Conservation (phyloP, 148 eudicot species). For the Amaranthus cruentus region DNA sequence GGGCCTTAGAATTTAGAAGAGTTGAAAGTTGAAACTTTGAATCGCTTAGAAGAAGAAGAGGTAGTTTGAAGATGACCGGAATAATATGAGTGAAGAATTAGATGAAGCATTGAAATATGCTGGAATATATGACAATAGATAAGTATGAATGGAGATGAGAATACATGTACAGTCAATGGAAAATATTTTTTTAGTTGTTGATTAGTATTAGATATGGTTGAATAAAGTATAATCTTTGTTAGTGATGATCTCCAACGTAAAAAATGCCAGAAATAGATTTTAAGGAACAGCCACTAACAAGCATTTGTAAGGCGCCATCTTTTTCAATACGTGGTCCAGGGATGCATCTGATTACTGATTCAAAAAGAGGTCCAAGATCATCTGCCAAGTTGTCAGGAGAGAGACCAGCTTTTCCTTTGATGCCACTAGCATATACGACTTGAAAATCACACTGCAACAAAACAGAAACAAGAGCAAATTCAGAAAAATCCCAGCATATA, state of each 20-base stretch:
- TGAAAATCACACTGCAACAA: conserved; percentile 91
- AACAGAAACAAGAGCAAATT: conserved; percentile 4
- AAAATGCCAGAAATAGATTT: conserved; percentile 3
- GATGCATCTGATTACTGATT: conserved; percentile 81
- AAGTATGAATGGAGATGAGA: too few species aligned
- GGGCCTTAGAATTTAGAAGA: too few species aligned
- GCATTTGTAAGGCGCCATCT: conserved; percentile 98
- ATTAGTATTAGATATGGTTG: too few species aligned
- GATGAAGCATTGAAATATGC: background rate
- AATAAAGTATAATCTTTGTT: too few species aligned
- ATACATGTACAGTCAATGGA: background rate
- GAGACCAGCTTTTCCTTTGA: conserved; percentile 90
- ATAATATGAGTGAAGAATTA: background rate
- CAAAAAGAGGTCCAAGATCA: conserved; percentile 98
- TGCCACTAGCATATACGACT: conserved; percentile 94
- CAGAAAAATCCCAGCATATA: background rate
- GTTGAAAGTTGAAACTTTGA: too few species aligned
- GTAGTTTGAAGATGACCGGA: too few species aligned
- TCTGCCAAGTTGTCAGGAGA: conserved; percentile 84
- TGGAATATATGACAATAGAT: too few species aligned
- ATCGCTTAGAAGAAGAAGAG: too few species aligned
- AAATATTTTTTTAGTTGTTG: background rate
- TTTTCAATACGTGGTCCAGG: conserved; percentile 88
- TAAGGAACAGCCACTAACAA: conserved; percentile 59
- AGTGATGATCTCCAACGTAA: background rate